Evolutionary conservation across 2,329 filamentous ascomycete species (phyloP).

Genomic region (Diplodia seriata): DNA sequence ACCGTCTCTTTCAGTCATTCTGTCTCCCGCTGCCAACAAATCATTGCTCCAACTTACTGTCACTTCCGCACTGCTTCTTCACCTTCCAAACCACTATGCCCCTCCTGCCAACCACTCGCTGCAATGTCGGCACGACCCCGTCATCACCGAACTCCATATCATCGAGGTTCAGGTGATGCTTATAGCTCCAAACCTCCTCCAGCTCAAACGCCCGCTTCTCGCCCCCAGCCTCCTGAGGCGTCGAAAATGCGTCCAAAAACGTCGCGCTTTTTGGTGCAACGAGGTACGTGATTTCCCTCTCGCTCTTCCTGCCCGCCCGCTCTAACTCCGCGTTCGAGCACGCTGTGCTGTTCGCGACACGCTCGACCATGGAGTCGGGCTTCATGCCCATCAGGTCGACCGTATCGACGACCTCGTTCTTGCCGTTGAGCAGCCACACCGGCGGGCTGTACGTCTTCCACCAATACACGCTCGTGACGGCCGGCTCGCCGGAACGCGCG

Average conservation of each 20-base stretch:
- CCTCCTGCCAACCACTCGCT: conserved; percentile 64
- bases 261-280: conserved; percentile 75
- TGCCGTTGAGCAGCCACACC: conserved; percentile 78
- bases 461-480: conserved; percentile 67
- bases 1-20: conserved; percentile 1
- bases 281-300: conserved; percentile 58
- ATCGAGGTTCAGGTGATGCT: conserved; percentile 75
- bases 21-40: background rate
- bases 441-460: conserved; percentile 88
- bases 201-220: conserved; percentile 61
- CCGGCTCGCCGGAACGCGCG: conserved; percentile 67
- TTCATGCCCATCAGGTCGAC: conserved; percentile 76
- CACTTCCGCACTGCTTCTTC: conserved; percentile 45
- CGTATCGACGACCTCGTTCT: conserved; percentile 74
- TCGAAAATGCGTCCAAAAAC: conserved; percentile 66
- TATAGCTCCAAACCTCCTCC: conserved; percentile 72
- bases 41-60: background rate
- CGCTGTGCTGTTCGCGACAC: conserved; percentile 65
- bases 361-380: conserved; percentile 64
- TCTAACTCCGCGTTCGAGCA: conserved; percentile 61
- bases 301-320: conserved; percentile 56
- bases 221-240: background rate
- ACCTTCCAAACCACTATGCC: conserved; percentile 56
- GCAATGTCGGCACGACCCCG: conserved; percentile 74
- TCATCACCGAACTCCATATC: conserved; percentile 81